Evolutionary conservation across 306 rosid genomes (phyloP), one percentile per base, ranked within the genome.

Genomic region (Cucurbita moschata): DNA sequence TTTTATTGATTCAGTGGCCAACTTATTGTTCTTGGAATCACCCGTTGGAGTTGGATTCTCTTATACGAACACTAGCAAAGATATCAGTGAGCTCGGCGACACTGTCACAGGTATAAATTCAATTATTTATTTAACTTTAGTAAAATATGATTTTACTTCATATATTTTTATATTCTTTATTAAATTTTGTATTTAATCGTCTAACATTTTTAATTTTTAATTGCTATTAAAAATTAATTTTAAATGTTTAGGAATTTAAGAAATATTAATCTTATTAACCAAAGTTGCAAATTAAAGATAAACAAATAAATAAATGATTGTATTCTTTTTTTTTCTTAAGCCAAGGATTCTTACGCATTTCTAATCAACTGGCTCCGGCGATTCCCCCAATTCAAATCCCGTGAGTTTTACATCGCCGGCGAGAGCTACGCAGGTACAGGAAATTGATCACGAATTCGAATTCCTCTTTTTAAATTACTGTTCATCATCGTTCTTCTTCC

Each of bases 21-120:
- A 92, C 72, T 74, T 92, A 1, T 62, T 92, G 81, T 92, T 92
- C 76, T 18, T 92, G 81, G 97, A 92, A 79, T 86, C 96, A 43
- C 97, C 97, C 0, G 85, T 80, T 44, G 96, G 97, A 72, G 96
- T 92, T 61, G 95, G 97, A 63, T 92, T 92, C 81, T 92, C 97
- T 55, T 92, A 92, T 79, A 83, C 88, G 59, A 92, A 92, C 72
- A 88, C 89, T 59, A 88, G 79, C 71, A 62, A 23, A 52, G 97
- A 92, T 59, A 81, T 92, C 19, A 6, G 0, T 0, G 58, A 80
- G 47, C 90, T 92, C 54, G 96, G 96, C 15, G 97, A 92, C 75
- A 73, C 65, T 9, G 50, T 88, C 42, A 80, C 95, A 4, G 97
- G 96, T 92, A 66, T n/a, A 53, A 40, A 30, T 30, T 3, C 3